These are phyloP conservation scores for Penicillium hordei DNA, from an alignment of 2,329 filamentous ascomycete species.

Conservation along the genomic window DNA sequence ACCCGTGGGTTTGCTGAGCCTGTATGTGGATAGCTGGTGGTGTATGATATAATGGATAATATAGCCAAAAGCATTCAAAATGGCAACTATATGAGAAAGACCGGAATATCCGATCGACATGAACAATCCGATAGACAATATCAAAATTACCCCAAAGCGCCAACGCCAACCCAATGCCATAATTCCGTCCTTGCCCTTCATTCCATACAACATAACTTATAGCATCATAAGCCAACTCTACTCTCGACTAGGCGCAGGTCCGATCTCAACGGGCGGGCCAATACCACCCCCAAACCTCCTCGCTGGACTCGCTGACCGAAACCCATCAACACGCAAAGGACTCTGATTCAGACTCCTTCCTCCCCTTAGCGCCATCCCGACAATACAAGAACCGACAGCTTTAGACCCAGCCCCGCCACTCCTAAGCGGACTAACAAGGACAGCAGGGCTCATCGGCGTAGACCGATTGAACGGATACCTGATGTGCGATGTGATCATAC, in stretches of 20 bases:
- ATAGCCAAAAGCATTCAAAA: background rate
- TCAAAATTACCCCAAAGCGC: background rate
- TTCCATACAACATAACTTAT: background rate
- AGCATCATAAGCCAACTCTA: background rate
- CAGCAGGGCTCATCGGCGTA: background rate
- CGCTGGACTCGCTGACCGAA: background rate
- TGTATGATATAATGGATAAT: background rate
- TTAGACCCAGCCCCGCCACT: background rate
- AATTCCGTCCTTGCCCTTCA: background rate
- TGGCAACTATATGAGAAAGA: background rate
- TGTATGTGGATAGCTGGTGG: constrained; percentile 27
- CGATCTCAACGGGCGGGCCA: constrained; percentile 1
- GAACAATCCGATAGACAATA: background rate
- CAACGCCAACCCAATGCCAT: background rate
- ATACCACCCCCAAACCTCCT: background rate
- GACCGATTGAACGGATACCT: background rate
- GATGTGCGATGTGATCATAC: background rate
- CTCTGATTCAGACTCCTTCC: background rate
- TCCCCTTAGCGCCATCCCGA: background rate
- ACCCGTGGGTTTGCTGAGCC: constrained; percentile 41
- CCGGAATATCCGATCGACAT: background rate
- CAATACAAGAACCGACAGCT: background rate
- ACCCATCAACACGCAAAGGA: background rate
- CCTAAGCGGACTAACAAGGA: background rate
- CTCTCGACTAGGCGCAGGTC: background rate